Conservation (phyloP, 306 rosid species). For the Lablab purpureus region DNA sequence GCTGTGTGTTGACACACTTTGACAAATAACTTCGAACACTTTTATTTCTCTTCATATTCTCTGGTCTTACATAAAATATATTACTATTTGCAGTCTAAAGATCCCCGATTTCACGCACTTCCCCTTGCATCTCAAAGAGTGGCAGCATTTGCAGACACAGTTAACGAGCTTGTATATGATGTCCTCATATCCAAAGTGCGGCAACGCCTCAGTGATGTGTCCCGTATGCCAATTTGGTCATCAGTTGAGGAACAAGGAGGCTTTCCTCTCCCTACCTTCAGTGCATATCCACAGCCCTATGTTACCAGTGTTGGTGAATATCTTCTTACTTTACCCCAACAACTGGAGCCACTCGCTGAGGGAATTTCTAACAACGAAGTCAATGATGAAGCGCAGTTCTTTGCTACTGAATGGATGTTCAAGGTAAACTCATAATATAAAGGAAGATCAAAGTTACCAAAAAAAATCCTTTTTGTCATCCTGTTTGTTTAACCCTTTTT, state of each 20-base stretch:
- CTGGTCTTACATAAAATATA: constrained; percentile 35
- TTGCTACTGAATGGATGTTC: constrained; percentile 99
- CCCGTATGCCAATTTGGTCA: constrained; percentile 89
- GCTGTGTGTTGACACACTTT: constrained; percentile 20
- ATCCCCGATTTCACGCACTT: constrained; percentile 98
- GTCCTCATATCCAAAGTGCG: constrained; percentile 99
- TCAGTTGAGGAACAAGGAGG: constrained; percentile 88
- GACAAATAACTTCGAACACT: neutral
- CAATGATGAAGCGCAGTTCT: constrained; percentile 96
- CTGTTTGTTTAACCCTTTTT: neutral
- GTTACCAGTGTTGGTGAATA: constrained; percentile 94
- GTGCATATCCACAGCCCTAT: constrained; percentile 91
- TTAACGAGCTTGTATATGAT: constrained; percentile 94
- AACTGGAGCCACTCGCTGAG: constrained; percentile 98
- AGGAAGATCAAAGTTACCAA: constrained; percentile 7
- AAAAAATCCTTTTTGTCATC: neutral
- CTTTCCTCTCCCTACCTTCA: constrained; percentile 88
- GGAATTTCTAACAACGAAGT: constrained; percentile 83
- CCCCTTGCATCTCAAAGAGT: constrained; percentile 96
- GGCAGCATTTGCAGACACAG: constrained; percentile 88
- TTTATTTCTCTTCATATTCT: constrained; percentile 16
- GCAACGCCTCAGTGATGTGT: constrained; percentile 89
- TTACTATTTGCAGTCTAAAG: constrained; percentile 81
- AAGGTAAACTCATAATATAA: constrained; percentile 63
- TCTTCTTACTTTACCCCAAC: constrained; percentile 96